Evolutionary conservation across 768 basidiomycete species (phyloP).

Genomic region (Mycena albidolilacea): DNA sequence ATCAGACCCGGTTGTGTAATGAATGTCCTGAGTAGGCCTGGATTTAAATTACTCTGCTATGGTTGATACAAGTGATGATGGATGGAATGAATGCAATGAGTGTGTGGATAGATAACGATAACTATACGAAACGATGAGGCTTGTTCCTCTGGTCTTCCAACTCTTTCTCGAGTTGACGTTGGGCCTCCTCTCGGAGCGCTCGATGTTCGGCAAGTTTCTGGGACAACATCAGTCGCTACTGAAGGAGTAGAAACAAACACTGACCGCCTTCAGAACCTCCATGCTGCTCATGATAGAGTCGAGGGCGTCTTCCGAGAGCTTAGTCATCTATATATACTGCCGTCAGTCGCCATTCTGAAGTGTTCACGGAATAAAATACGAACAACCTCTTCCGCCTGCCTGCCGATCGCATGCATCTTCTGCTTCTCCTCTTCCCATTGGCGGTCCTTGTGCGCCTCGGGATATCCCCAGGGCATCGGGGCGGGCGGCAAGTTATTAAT

Average conservation of each 20-base stretch:
- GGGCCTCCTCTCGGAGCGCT: slow-evolving; percentile 59
- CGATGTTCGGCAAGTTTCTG: slow-evolving; percentile 69
- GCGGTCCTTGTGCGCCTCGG: slow-evolving; percentile 43
- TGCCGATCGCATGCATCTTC: slow-evolving; percentile 59
- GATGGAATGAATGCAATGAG: slow-evolving; percentile 36
- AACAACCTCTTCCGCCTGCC: slow-evolving; percentile 68
- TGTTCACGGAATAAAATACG: background rate
- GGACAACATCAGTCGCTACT: slow-evolving; percentile 46
- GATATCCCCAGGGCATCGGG: slow-evolving; percentile 37
- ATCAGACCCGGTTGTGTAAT: slow-evolving; percentile 33
- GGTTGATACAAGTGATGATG: slow-evolving; percentile 36
- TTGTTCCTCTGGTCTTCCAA: slow-evolving; percentile 48
- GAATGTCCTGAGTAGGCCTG: slow-evolving; percentile 39
- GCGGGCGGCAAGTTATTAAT: slow-evolving; percentile 48
- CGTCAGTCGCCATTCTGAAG: background rate
- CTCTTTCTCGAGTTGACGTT: slow-evolving; percentile 49
- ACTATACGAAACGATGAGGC: slow-evolving; percentile 51
- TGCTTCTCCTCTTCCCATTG: slow-evolving; percentile 66
- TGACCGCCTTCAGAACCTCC: slow-evolving; percentile 72
- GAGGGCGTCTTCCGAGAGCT: slow-evolving; percentile 78
- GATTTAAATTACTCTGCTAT: slow-evolving; percentile 32
- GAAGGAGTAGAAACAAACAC: slow-evolving; percentile 46
- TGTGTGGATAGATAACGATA: slow-evolving; percentile 21
- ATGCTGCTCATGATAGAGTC: slow-evolving; percentile 71
- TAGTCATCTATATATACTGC: slow-evolving; percentile 63